Evolutionary conservation across 176 grass and related monocot species (phyloP), one percentile per base, ranked within the genome.

Genomic region (Aegilops speltoides): DNA sequence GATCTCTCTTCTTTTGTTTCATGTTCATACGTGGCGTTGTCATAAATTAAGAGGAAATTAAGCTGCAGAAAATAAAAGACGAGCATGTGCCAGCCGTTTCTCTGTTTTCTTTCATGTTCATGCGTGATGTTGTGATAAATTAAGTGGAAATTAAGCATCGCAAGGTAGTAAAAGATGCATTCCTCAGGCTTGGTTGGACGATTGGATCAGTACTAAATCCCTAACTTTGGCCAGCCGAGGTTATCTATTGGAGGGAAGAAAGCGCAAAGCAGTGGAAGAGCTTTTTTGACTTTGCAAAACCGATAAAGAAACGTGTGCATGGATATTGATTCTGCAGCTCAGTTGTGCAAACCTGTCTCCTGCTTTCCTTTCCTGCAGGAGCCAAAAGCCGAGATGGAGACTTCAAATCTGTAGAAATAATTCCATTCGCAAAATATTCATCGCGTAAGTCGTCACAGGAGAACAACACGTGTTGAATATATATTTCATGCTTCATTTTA

Each of bases 281-380:
- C 76, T 56, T 79, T 91, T 91, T 82, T 91, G 85, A 87, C 85
- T 61, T 76, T 68, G 28, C 64, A 36, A 32, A 50, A 80, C 68
- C 61, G 81, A 81, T 87, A 63, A 84, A 69, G 60, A 80, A 87
- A 62, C 50, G 57, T 7, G 16, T 48, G 43, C n/a, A 14, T 28
- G 72, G 12, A 48, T 8, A 75, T 67, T 19, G 12, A 59, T 85
- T 73, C 40, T 87, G 75, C 48, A 38, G 82, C 45, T 81, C 77
- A 59, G 77, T 81, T 75, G 45, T n/a, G 26, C 76, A 69, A 84
- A 69, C 62, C 57, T 76, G 60, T 84, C 68, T 61, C 36, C 60
- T n/a, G 37, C 26, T 60, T 5, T 22, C 19, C 68, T 61, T 2
- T 2, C 14, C 31, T 64, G 60, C 59, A 73, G 32, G 29, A 74